Evolutionary conservation across 148 eudicot species (phyloP).

Genomic region (Polygonum aviculare): DNA sequence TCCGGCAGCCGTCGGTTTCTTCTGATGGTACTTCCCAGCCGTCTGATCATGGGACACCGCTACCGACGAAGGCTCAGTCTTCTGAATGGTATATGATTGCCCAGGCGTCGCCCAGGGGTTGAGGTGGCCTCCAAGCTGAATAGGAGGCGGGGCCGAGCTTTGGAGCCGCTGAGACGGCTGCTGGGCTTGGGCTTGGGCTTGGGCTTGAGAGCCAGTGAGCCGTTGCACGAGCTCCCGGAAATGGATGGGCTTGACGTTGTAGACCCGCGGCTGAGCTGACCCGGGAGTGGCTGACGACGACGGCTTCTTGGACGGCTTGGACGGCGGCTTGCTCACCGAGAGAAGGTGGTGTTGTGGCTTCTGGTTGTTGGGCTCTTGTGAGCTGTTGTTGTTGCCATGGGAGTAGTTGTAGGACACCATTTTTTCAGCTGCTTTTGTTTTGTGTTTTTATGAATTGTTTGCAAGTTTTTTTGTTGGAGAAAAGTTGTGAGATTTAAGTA

Average conservation of each 20-base stretch:
- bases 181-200: slow-evolving; percentile 4
- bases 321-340: not conserved
- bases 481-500: not conserved
- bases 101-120: not conserved
- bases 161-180: slow-evolving; percentile 21
- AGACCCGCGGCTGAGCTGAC: slow-evolving; percentile 39
- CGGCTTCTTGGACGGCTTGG: slow-evolving; percentile 3
- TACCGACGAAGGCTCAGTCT: not conserved
- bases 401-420: not conserved
- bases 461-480: not conserved
- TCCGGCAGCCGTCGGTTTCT: not conserved
- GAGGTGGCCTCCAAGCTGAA: slow-evolving; percentile 7
- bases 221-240: slow-evolving; percentile 59
- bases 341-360: not conserved
- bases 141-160: slow-evolving; percentile 44
- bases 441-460: not conserved
- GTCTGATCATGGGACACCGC: not conserved
- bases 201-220: slow-evolving; percentile 37
- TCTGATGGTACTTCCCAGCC: not conserved
- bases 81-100: not conserved
- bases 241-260: slow-evolving; percentile 50
- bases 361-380: not conserved
- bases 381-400: not conserved
- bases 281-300: slow-evolving; percentile 4
- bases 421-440: not conserved